A percentile compares a stretch with the other conserved stretches of the same genome.
These are phyloP conservation scores for Solanum chmielewskii DNA, from an alignment of 257 asterid species.

Conservation along the genomic window DNA sequence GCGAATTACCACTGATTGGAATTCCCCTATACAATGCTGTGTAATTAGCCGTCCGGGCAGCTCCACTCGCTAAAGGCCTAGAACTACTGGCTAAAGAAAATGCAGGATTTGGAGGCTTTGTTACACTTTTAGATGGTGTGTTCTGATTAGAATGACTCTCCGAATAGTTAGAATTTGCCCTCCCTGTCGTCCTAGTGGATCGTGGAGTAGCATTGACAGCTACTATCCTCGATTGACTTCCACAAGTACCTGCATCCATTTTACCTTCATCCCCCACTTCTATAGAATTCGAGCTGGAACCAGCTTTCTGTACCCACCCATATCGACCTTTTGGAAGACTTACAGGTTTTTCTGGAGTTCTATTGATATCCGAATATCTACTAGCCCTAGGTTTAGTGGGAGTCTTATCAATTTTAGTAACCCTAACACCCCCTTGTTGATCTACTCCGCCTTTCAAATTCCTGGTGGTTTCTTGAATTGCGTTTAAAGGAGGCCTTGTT, in stretches of 20 bases:
- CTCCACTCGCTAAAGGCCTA: conserved; percentile 38
- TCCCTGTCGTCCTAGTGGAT: conserved; percentile 42
- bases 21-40: conserved; percentile 59
- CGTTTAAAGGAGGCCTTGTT: conserved; percentile 68
- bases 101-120: conserved; percentile 64
- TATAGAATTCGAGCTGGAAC: conserved; percentile 23
- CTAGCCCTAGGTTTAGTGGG: conserved; percentile 52
- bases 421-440: conserved; percentile 32
- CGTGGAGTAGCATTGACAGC: conserved; percentile 47
- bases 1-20: conserved; percentile 32
- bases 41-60: conserved; percentile 45
- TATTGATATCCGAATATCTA: conserved; percentile 30
- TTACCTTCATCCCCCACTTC: conserved; percentile 58
- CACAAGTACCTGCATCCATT: conserved; percentile 4
- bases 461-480: conserved; percentile 57
- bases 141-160: conserved; percentile 72
- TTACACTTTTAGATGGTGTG: conserved; percentile 83
- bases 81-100: conserved; percentile 49
- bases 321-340: conserved; percentile 23
- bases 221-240: not conserved
- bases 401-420: conserved; percentile 41
- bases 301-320: conserved; percentile 61
- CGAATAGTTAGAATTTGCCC: conserved; percentile 44
- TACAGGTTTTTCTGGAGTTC: conserved; percentile 70
- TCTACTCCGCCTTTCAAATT: conserved; percentile 29